phyloP scores from a whole-genome alignment of 176 grass and related monocot genomes.

The Lolium rigidum region DNA sequence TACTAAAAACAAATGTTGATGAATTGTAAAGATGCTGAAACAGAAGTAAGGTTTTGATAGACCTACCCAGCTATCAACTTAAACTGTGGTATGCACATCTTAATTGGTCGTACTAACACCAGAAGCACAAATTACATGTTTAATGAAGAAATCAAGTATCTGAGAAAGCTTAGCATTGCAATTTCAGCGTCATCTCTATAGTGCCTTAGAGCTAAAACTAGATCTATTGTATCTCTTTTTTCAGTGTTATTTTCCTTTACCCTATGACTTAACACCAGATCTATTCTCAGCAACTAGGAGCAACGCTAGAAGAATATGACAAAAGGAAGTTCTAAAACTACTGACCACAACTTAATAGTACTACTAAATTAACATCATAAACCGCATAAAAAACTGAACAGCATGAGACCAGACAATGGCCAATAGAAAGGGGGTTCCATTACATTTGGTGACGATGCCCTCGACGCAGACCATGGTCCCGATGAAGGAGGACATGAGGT shows the following conservation, averaged over 20 bases:
- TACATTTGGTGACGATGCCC: slow-evolving; percentile 99
- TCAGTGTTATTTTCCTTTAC: neutral
- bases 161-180: neutral
- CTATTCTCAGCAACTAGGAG: neutral
- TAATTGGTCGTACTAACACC: too few relatives aligned
- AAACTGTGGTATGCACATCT: too few relatives aligned
- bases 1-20: too few relatives aligned
- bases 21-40: too few relatives aligned
- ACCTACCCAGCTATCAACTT: too few relatives aligned
- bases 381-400: neutral
- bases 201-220: neutral
- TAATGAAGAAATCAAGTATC: too few relatives aligned
- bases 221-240: neutral
- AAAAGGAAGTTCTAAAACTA: neutral
- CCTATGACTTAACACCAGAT: neutral
- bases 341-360: neutral
- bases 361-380: slow-evolving; percentile 11
- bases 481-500: slow-evolving; percentile 98
- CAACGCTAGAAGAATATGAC: neutral
- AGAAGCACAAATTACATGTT: too few relatives aligned
- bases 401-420: neutral
- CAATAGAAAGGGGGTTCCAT: neutral
- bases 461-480: slow-evolving; percentile 98
- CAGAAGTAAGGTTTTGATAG: too few relatives aligned
- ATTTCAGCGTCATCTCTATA: neutral